Evolutionary conservation across 1,284 basidiomycete species (phyloP).

Genomic region (Trichosporon coremiiforme): DNA sequence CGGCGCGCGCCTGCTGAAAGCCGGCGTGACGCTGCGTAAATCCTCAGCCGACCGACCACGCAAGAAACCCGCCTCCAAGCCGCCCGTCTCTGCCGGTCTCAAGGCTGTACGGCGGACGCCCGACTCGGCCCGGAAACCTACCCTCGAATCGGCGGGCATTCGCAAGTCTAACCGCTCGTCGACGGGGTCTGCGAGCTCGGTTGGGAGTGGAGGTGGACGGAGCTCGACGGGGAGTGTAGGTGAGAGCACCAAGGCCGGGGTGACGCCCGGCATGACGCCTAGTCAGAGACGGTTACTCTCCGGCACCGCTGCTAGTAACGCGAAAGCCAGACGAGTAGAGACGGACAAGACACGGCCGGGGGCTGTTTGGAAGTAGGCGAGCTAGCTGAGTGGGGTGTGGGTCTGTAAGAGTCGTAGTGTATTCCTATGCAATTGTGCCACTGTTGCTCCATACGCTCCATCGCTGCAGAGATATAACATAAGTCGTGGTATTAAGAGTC

Average conservation of each 20-base stretch:
- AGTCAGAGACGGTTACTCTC: background rate
- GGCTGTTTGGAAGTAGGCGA: background rate
- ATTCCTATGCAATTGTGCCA: background rate
- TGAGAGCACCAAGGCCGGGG: background rate
- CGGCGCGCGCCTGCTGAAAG: conserved; percentile 12
- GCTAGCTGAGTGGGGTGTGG: background rate
- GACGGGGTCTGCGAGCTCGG: background rate
- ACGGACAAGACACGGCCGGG: background rate
- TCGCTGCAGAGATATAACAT: conserved; percentile 4
- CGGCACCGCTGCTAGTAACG: background rate
- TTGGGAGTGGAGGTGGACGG: background rate
- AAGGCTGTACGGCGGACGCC: background rate
- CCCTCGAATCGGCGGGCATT: conserved; percentile 11
- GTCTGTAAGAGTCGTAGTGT: background rate
- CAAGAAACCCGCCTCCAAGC: background rate
- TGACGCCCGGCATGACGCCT: background rate
- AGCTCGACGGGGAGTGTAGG: background rate
- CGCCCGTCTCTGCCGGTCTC: background rate
- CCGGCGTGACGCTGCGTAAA: conserved; percentile 1
- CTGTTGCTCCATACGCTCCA: background rate
- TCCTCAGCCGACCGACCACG: background rate
- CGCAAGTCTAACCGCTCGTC: background rate
- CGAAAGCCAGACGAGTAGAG: background rate
- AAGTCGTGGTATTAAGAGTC: background rate
- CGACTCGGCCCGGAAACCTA: background rate